Conservation (phyloP, 176 grass and related monocot species). For the Ensete ventricosum region DNA sequence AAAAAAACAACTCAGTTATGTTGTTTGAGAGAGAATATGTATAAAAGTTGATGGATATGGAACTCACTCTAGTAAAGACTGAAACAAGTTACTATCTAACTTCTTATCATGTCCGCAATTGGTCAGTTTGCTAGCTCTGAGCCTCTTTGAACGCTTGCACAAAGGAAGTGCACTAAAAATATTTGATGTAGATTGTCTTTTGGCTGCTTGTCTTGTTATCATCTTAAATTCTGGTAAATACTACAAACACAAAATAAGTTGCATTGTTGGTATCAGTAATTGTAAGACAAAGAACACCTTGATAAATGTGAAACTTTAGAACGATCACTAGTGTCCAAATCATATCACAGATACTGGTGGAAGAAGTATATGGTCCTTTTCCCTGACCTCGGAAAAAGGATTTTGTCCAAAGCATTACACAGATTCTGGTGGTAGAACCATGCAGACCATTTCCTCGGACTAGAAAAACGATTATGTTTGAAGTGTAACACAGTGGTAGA, state of each 20-base stretch:
- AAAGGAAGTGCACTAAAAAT: conserved; percentile 31
- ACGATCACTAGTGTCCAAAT: not conserved
- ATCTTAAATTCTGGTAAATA: conserved; percentile 19
- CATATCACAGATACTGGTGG: too few relatives aligned
- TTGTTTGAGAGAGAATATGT: not conserved
- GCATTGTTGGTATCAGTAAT: not conserved
- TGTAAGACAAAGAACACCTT: not conserved
- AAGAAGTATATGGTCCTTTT: not conserved
- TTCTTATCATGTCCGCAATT: conserved; percentile 43
- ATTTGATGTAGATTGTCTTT: conserved; percentile 12
- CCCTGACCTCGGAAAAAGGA: not conserved
- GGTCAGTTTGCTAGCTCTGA: conserved; percentile 26
- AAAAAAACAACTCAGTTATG: conserved; percentile 4
- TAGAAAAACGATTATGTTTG: not conserved
- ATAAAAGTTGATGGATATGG: not conserved
- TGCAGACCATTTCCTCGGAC: not conserved
- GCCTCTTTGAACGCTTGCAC: conserved; percentile 24
- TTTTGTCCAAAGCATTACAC: not conserved
- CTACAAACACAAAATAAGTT: not conserved
- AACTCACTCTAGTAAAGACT: conserved; percentile 79
- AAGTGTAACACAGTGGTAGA: too few relatives aligned
- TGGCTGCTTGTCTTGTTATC: conserved; percentile 28
- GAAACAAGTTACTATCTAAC: conserved; percentile 58
- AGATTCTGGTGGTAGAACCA: not conserved
- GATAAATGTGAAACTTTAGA: not conserved